Evolutionary conservation across 1,284 basidiomycete genomes (phyloP), one percentile per base, ranked within the genome.

Genomic region (Puccinia sorghi): DNA sequence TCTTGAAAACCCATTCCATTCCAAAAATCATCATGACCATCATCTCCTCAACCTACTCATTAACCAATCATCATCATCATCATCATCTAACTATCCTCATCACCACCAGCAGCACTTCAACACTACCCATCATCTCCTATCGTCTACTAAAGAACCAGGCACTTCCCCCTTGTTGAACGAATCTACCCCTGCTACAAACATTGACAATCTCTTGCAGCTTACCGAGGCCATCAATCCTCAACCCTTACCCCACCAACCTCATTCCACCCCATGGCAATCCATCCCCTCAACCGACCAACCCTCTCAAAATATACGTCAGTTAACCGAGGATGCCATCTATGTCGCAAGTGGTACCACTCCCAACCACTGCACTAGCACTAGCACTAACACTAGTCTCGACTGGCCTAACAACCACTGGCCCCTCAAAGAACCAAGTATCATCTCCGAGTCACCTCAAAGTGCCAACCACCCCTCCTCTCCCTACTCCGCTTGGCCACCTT

Each of bases 401-500:
- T 71, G 48, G 67, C 5, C 52, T 52, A 17, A 39, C 20, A 8
- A 72, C 12, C 32, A 2, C 39, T 69, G 50, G 59, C 39, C 32
- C 12, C 48, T 76, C n/a, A 6, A 20, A 43, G 59, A 76, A 20
- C 41, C 43, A 15, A 52, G 43, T 22, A 37, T 46, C 32, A 6
- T 54, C 48, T 15, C 48, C 5, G 46, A 32, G 52, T 76, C 74
- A 8, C 63, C 48, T 59, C 50, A 15, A 59, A 77, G 52, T 27
- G 63, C 64, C 32, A 67, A 25, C 12, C 25, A 25, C 12, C 64
- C 74, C 17, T 69, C 74, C 12, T 67, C 74, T 20, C 64, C 74
- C n/a, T 77, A 67, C 52, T 77, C 74, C 17, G 32, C 74, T 57
- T 77, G 52, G 70, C 41, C 70, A 3, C 52, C 70, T 7, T 41